These are phyloP conservation scores for Aspergillus olivimuriae DNA, from an alignment of 495 filamentous ascomycete species.

Conservation along the genomic window DNA sequence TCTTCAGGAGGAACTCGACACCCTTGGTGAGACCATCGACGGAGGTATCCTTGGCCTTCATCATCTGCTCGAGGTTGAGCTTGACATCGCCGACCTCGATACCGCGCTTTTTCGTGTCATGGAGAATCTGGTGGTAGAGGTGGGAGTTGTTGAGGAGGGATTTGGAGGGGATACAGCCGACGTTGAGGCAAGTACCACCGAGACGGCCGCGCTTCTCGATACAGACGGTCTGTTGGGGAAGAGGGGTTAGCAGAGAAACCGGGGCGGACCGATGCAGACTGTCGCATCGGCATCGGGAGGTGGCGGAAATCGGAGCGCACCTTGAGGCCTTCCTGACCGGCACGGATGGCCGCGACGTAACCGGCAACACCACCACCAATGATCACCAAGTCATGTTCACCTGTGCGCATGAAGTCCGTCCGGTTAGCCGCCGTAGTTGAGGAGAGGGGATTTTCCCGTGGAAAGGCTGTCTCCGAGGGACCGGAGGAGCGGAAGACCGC, in stretches of 20 bases:
- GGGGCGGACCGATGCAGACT: background rate
- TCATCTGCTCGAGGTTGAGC: slow-evolving; percentile 89
- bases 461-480: background rate
- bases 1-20: slow-evolving; percentile 96
- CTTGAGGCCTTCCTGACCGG: slow-evolving; percentile 95
- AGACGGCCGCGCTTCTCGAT: slow-evolving; percentile 97
- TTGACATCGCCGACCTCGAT: slow-evolving; percentile 96
- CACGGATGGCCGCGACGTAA: slow-evolving; percentile 99
- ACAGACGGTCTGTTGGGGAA: slow-evolving; percentile 67
- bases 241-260: background rate
- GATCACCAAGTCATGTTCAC: slow-evolving; percentile 87
- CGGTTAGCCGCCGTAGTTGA: slow-evolving; percentile 6
- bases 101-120: slow-evolving; percentile 95
- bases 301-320: slow-evolving; percentile 37
- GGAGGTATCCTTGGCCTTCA: slow-evolving; percentile 95
- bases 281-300: background rate
- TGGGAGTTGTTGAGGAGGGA: slow-evolving; percentile 99
- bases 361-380: slow-evolving; percentile 97
- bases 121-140: slow-evolving; percentile 94
- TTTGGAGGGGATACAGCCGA: slow-evolving; percentile 98
- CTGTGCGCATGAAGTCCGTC: slow-evolving; percentile 40
- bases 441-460: slow-evolving; percentile 9
- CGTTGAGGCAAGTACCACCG: slow-evolving; percentile 96
- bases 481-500: background rate
- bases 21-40: slow-evolving; percentile 90